phyloP scores from a whole-genome alignment of 1,139 yeast species.

The Pichia sp. region DNA sequence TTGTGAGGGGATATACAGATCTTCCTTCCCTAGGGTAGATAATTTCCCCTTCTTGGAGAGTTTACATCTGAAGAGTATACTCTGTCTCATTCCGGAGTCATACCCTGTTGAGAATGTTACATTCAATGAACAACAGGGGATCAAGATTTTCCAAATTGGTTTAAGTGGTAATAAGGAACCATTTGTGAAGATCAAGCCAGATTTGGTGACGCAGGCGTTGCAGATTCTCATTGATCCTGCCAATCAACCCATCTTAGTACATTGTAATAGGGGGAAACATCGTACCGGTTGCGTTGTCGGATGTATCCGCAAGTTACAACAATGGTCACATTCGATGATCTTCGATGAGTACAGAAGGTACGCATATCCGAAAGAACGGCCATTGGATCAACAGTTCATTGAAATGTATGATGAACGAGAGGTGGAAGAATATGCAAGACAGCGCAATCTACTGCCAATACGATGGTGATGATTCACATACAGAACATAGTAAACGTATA shows the following conservation, averaged over 20 bases:
- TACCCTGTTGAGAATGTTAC: constrained; percentile 72
- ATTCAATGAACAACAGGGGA: constrained; percentile 53
- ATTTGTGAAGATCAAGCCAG: constrained; percentile 76
- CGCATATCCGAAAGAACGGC: constrained; percentile 92
- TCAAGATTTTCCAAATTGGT: constrained; percentile 77
- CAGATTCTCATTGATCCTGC: constrained; percentile 73
- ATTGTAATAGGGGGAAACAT: constrained; percentile 94
- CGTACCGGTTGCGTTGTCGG: constrained; percentile 96
- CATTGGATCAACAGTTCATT: constrained; percentile 91
- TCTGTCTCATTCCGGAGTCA: constrained; percentile 86
- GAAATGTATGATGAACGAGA: constrained; percentile 73
- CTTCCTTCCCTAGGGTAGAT: constrained; percentile 82
- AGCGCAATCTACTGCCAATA: constrained; percentile 57
- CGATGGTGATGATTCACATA: constrained; percentile 47
- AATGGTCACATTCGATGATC: constrained; percentile 89
- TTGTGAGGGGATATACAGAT: constrained; percentile 69
- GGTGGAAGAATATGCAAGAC: constrained; percentile 45
- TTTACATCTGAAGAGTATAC: constrained; percentile 61
- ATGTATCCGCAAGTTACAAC: constrained; percentile 76
- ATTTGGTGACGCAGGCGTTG: constrained; percentile 71
- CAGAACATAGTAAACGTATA: constrained; percentile 1
- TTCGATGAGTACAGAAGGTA: constrained; percentile 92
- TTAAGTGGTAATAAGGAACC: constrained; percentile 97
- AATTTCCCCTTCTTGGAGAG: constrained; percentile 62
- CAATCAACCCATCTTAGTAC: constrained; percentile 87